These are phyloP conservation scores for Gaultheria prostrata DNA, from an alignment of 148 eudicot species.

Conservation along the genomic window DNA sequence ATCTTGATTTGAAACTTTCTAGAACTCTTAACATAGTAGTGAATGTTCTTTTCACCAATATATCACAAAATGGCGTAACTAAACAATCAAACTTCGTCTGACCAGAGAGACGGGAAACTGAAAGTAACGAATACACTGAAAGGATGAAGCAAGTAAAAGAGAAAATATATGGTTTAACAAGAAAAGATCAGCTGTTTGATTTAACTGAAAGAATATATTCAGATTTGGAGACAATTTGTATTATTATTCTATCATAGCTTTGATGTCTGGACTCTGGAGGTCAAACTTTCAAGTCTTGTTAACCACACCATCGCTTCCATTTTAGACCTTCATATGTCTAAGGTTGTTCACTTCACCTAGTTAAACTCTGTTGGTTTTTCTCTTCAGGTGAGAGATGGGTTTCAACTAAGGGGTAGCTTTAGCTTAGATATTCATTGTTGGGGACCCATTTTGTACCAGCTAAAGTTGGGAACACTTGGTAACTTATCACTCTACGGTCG, in stretches of 20 bases:
- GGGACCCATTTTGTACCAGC: not conserved
- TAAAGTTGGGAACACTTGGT: not conserved
- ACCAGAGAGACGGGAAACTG: not conserved
- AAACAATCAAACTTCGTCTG: not conserved
- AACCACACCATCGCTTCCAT: not conserved
- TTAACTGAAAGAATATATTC: not conserved
- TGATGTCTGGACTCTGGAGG: not conserved
- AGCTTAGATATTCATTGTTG: not conserved
- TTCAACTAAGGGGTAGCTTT: not conserved
- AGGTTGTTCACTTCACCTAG: not conserved
- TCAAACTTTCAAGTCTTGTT: constrained; percentile 1
- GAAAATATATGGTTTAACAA: not conserved
- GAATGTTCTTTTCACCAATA: not conserved
- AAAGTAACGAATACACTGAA: not conserved
- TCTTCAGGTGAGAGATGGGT: not conserved
- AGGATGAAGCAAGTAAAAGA: not conserved
- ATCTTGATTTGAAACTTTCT: not conserved
- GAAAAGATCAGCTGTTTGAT: not conserved
- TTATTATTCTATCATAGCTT: not conserved
- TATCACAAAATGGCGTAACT: not conserved
- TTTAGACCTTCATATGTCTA: not conserved
- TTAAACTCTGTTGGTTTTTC: no score
- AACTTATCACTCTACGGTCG: not conserved
- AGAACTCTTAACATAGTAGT: not conserved
- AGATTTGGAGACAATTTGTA: not conserved